Conservation (phyloP, 805 yeast species). For the Wickerhamiella australiensis region DNA sequence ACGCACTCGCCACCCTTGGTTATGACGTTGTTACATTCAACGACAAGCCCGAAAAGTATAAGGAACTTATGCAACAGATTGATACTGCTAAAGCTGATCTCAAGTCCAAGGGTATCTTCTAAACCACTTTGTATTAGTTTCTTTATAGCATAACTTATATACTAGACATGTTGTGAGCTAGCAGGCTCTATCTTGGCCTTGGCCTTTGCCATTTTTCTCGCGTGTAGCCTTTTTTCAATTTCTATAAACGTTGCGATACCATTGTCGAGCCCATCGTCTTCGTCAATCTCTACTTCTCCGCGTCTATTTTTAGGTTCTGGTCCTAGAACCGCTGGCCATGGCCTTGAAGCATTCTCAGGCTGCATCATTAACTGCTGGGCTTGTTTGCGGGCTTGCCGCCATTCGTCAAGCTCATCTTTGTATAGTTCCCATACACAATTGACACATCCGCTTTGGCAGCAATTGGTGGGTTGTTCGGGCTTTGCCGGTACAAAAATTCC, state of each 20-base stretch:
- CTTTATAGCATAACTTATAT: background rate
- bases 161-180: background rate
- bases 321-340: conserved; percentile 58
- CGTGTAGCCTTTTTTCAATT: conserved; percentile 51
- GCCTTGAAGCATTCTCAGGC: conserved; percentile 29
- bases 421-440: conserved; percentile 95
- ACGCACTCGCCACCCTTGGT: conserved; percentile 55
- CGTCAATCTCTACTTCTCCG: conserved; percentile 22
- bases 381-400: conserved; percentile 58
- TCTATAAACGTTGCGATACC: conserved; percentile 73
- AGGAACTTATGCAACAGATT: conserved; percentile 47
- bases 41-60: conserved; percentile 55
- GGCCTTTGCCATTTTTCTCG: background rate
- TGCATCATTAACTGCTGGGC: conserved; percentile 23
- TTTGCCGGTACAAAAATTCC: conserved; percentile 72
- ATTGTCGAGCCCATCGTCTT: conserved; percentile 51
- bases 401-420: conserved; percentile 75
- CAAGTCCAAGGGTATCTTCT: conserved; percentile 38
- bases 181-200: background rate
- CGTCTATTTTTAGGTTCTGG: conserved; percentile 30
- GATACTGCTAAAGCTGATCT: conserved; percentile 52
- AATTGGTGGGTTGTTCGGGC: conserved; percentile 86
- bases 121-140: background rate
- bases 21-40: conserved; percentile 57
- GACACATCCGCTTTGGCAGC: conserved; percentile 95